Percentiles rank a stretch among this genome's conserved stretches.
phyloP scores from a whole-genome alignment of 148 eudicot species.

The Rhododendron simsii region DNA sequence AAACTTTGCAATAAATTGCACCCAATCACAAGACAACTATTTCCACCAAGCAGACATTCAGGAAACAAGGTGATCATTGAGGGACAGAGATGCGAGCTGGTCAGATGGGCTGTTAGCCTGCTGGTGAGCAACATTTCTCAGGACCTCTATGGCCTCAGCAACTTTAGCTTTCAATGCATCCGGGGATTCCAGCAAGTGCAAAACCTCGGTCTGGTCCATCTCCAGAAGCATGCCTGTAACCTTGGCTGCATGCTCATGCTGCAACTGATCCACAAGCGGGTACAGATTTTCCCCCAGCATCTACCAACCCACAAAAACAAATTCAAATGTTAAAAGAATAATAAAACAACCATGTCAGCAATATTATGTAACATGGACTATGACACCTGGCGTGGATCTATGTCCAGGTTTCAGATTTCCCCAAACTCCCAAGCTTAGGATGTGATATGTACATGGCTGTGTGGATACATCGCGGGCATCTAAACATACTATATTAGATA shows the following conservation, averaged over 20 bases:
- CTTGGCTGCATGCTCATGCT: conserved; percentile 85
- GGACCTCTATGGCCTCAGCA: conserved; percentile 81
- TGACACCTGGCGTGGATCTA: background rate
- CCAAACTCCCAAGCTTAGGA: background rate
- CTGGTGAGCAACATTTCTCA: conserved; percentile 66
- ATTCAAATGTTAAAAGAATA: background rate
- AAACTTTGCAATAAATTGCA: background rate
- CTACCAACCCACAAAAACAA: conserved; percentile 24
- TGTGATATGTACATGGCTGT: background rate
- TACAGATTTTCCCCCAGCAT: conserved; percentile 83
- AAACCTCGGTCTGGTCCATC: conserved; percentile 87
- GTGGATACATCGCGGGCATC: background rate
- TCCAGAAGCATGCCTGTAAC: conserved; percentile 89
- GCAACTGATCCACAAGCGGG: conserved; percentile 79
- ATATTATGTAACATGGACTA: background rate
- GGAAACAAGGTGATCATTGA: conserved; percentile 52
- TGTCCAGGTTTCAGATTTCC: background rate
- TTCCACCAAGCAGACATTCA: conserved; percentile 13
- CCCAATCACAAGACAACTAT: background rate
- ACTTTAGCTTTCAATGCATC: conserved; percentile 87
- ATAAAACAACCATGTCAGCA: background rate
- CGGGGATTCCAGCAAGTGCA: conserved; percentile 80
- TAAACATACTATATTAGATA: background rate
- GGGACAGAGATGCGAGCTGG: conserved; percentile 64
- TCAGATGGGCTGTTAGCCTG: conserved; percentile 49